These are phyloP conservation scores for Brasilioporus rufonigricans DNA, from an alignment of 768 basidiomycete genomes.

Conservation along the genomic window DNA sequence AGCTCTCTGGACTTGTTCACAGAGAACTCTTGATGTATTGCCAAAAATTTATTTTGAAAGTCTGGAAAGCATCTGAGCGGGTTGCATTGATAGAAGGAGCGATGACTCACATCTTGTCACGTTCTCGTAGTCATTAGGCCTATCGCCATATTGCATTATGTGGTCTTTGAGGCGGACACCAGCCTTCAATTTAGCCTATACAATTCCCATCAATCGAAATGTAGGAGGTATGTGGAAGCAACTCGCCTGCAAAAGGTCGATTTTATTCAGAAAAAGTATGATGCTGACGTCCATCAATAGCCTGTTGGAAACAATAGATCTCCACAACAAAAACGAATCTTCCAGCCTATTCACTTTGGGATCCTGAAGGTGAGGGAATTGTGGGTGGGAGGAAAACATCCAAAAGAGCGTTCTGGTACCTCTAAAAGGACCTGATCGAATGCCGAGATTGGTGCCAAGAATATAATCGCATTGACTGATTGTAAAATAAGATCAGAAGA, in stretches of 20 bases:
- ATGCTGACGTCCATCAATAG: slow-evolving; percentile 73
- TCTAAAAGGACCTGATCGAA: slow-evolving; percentile 83
- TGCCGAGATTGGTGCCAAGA: slow-evolving; percentile 83
- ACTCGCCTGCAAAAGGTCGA: slow-evolving; percentile 67
- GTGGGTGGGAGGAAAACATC: slow-evolving; percentile 4
- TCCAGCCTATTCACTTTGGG: slow-evolving; percentile 71
- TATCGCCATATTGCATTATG: slow-evolving; percentile 68
- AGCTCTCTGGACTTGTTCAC: slow-evolving; percentile 72
- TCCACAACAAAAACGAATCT: slow-evolving; percentile 78
- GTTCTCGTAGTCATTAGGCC: slow-evolving; percentile 76
- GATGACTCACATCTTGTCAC: slow-evolving; percentile 65
- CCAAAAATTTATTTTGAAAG: slow-evolving; percentile 70
- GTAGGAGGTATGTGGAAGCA: not conserved
- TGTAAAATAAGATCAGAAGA: not conserved
- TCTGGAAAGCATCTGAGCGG: slow-evolving; percentile 40
- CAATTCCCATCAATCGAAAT: not conserved
- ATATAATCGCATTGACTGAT: slow-evolving; percentile 83
- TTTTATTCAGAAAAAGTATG: slow-evolving; percentile 81
- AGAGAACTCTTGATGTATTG: slow-evolving; percentile 63
- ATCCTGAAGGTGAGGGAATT: slow-evolving; percentile 45
- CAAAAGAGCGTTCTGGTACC: slow-evolving; percentile 37
- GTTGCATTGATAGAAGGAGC: not conserved
- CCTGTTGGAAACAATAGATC: slow-evolving; percentile 66
- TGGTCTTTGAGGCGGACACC: slow-evolving; percentile 71
- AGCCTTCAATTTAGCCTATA: slow-evolving; percentile 68